These are phyloP conservation scores for Brassica incana DNA, from an alignment of 345 rosid species.

Conservation along the genomic window DNA sequence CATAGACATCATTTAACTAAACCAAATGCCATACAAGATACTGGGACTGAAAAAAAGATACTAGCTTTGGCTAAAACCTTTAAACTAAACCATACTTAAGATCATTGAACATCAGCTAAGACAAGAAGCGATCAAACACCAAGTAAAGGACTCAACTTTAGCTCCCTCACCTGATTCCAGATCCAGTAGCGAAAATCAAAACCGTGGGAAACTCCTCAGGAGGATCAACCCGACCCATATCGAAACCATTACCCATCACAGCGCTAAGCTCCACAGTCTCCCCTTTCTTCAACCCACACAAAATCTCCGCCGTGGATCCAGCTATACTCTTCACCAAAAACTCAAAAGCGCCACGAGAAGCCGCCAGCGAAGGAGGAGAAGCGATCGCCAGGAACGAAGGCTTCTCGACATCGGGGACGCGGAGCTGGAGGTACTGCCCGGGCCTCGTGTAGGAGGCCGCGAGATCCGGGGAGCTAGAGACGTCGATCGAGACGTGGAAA, in stretches of 20 bases:
- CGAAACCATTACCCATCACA: slow-evolving; percentile 80
- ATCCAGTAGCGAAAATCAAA: slow-evolving; percentile 91
- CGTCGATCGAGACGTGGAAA: slow-evolving; percentile 76
- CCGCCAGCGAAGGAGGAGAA: slow-evolving; percentile 70
- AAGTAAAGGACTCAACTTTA: slow-evolving; percentile 5
- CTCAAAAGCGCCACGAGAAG: slow-evolving; percentile 64
- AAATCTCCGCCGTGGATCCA: slow-evolving; percentile 89
- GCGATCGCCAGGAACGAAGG: slow-evolving; percentile 87
- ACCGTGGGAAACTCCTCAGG: slow-evolving; percentile 63
- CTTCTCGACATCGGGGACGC: slow-evolving; percentile 60
- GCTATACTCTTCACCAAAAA: slow-evolving; percentile 82
- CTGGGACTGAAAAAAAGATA: neutral
- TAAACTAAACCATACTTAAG: neutral
- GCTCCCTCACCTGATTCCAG: slow-evolving; percentile 80
- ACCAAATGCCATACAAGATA: neutral
- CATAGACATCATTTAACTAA: neutral
- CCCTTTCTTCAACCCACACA: slow-evolving; percentile 74
- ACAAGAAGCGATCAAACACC: neutral
- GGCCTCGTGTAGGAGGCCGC: slow-evolving; percentile 60
- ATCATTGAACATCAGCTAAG: slow-evolving; percentile 2
- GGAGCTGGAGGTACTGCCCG: slow-evolving; percentile 94
- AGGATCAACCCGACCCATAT: slow-evolving; percentile 63
- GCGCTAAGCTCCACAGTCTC: slow-evolving; percentile 81
- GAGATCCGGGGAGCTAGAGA: slow-evolving; percentile 74
- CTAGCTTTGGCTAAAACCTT: neutral